phyloP scores from a whole-genome alignment of 2,329 filamentous ascomycete species.

The Colletotrichum ledebouriae region DNA sequence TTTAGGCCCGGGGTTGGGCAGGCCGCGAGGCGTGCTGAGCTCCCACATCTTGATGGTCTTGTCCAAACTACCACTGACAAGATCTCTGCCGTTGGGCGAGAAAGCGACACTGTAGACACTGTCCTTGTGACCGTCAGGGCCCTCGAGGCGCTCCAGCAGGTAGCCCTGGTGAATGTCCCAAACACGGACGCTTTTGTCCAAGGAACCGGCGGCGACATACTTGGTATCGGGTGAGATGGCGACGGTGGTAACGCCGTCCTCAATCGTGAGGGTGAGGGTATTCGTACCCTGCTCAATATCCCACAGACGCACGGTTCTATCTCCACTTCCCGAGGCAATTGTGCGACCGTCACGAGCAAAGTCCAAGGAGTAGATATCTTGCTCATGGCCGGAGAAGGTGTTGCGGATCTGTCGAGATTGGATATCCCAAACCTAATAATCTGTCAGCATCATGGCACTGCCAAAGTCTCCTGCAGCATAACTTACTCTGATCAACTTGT shows the following conservation, averaged over 20 bases:
- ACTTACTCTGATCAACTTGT: conserved; percentile 94
- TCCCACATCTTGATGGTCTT: conserved; percentile 99
- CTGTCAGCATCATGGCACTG: conserved; percentile 30
- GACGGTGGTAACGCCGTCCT: conserved; percentile 97
- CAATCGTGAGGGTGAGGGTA: conserved; percentile 88
- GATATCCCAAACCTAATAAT: conserved; percentile 91
- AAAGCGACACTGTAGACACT: conserved; percentile 98
- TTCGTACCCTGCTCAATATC: conserved; percentile 89
- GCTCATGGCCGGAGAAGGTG: conserved; percentile 96
- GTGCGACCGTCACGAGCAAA: conserved; percentile 94
- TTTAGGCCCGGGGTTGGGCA: conserved; percentile 77
- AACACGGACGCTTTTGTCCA: conserved; percentile 97
- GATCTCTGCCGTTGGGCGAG: conserved; percentile 90
- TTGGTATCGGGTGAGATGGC: conserved; percentile 96
- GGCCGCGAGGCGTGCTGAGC: conserved; percentile 79
- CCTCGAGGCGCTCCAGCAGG: conserved; percentile 91
- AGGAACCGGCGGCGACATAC: conserved; percentile 91
- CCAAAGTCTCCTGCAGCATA: background rate
- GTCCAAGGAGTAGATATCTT: conserved; percentile 97
- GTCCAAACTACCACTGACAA: conserved; percentile 94
- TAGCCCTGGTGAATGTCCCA: conserved; percentile 93
- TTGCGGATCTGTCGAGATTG: conserved; percentile 85
- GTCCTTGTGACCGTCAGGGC: conserved; percentile 94
- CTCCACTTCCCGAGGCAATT: conserved; percentile 95
- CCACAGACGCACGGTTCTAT: conserved; percentile 95